Base-by-base conservation (phyloP, 352 stramenopile genomes). In the Pythium pyrilobum region DNA sequence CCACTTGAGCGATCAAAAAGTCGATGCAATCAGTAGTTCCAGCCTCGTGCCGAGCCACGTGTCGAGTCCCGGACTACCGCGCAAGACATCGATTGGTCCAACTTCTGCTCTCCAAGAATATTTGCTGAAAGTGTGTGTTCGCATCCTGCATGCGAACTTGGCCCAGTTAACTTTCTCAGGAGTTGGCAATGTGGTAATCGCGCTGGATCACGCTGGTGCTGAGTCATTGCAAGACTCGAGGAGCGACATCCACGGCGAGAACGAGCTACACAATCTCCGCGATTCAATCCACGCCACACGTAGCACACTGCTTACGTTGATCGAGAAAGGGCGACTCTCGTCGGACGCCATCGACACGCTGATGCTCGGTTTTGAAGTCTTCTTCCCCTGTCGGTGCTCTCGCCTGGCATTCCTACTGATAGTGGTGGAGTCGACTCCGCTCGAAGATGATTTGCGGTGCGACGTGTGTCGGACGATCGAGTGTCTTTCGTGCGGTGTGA, bases 281-380 rank as follows among this genome's bases (percentile, higher is more conserved):
- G 38, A 45, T 20, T 45, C 38, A 9, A 45, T 45, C 21, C 7
- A 16, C 4, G 21, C 28, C 21, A 9, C 31, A 18, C 38, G 38
- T 12, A 31, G 10, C 21, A 13, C 21, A 8, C 38, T 45, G 2
- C 6, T 45, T 2, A 13, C 10, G n/a, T 24, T 28, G 7, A 20
- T 27, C 11, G 43, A 40, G 23, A 44, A 32, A 4, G 12, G 11
- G 21, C 18, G 20, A 38, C n/a, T 44, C 7, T 33, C 28, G 7
- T 33, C 28, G 3, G 76, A 89, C 39, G 81, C 81, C 0, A 72
- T 81, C 5, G 55, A 63, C 2, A 74, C 73, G 0, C 64, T 97
- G 2, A 86, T 96, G 67, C 56, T 89, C 7, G 86, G 81, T 0
- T 76, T 96, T 18, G 87, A 97, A 24, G 32, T 97, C 1, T 96